These are phyloP conservation scores for Saturnispora besseyi DNA, from an alignment of 805 yeast genomes.

Conservation along the genomic window DNA sequence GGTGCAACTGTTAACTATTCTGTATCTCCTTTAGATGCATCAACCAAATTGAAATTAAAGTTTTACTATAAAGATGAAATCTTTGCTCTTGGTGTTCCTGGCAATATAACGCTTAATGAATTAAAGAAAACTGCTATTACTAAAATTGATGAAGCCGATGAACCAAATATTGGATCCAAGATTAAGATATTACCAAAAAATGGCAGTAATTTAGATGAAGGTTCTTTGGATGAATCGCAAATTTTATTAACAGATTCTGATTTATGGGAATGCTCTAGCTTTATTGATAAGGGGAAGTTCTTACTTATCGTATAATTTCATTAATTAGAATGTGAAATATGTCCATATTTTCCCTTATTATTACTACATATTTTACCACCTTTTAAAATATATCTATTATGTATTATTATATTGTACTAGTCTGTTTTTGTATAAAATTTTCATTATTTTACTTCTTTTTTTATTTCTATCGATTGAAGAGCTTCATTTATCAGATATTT, in stretches of 20 bases:
- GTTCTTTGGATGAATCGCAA: conserved; percentile 15
- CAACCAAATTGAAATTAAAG: conserved; percentile 49
- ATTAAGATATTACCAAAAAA: conserved; percentile 25
- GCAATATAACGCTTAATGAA: conserved; percentile 17
- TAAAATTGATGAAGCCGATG: conserved; percentile 25
- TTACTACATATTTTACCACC: background rate
- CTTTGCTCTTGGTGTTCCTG: conserved; percentile 47
- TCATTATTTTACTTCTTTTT: background rate
- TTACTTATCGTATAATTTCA: conserved; percentile 19
- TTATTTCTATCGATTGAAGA: background rate
- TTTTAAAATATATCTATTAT: background rate
- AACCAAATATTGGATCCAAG: conserved; percentile 16
- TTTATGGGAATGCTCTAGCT: conserved; percentile 21
- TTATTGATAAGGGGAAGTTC: conserved; percentile 29
- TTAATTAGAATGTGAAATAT: background rate
- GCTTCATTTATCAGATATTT: background rate
- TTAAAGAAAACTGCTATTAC: conserved; percentile 23
- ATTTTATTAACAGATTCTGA: conserved; percentile 18
- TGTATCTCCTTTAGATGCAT: conserved; percentile 9
- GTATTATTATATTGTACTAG: background rate
- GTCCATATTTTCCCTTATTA: background rate
- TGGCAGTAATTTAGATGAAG: conserved; percentile 18
- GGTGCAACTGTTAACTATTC: conserved; percentile 1
- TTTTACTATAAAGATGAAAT: conserved; percentile 76
- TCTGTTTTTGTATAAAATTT: conserved; percentile 1